These are phyloP conservation scores for Chaetoceros tenuissimus DNA, from an alignment of 108 stramenopile genomes.

Conservation along the genomic window DNA sequence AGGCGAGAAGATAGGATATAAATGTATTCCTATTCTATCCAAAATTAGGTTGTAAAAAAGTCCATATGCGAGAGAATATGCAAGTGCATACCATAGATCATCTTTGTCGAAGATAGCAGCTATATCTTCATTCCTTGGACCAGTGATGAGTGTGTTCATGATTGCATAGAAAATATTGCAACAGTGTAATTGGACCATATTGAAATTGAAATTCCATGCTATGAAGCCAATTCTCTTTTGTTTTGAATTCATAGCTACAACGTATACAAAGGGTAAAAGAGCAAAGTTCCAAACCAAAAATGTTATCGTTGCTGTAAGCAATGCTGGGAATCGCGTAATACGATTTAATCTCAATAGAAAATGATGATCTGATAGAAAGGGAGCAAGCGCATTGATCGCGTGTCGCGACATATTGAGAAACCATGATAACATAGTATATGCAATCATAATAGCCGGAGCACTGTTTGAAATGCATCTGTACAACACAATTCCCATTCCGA, in stretches of 20 bases:
- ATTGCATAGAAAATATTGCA: slow-evolving; percentile 55
- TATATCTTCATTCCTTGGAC: slow-evolving; percentile 8
- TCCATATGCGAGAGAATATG: slow-evolving; percentile 38
- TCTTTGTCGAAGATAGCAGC: slow-evolving; percentile 30
- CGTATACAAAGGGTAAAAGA: slow-evolving; percentile 55
- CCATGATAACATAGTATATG: slow-evolving; percentile 67
- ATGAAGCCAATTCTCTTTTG: slow-evolving; percentile 42
- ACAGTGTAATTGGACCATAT: slow-evolving; percentile 60
- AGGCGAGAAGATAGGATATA: slow-evolving; percentile 77
- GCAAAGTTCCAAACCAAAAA: slow-evolving; percentile 78
- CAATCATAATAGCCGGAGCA: slow-evolving; percentile 20
- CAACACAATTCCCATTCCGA: slow-evolving; percentile 33
- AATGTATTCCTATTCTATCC: slow-evolving; percentile 74
- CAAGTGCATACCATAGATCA: slow-evolving; percentile 43
- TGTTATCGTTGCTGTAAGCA: slow-evolving; percentile 52
- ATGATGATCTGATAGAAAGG: slow-evolving; percentile 18
- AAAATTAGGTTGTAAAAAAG: slow-evolving; percentile 54
- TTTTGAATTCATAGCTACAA: slow-evolving; percentile 30
- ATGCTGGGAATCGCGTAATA: slow-evolving; percentile 47
- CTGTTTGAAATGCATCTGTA: slow-evolving; percentile 7
- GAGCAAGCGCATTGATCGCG: slow-evolving; percentile 28
- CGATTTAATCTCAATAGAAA: slow-evolving; percentile 27
- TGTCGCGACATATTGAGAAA: slow-evolving; percentile 43
- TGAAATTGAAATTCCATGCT: slow-evolving; percentile 45
- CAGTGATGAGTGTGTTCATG: slow-evolving; percentile 30